Evolutionary conservation across 139 green algal species (phyloP).

Genomic region (Coelastrella sp.): DNA sequence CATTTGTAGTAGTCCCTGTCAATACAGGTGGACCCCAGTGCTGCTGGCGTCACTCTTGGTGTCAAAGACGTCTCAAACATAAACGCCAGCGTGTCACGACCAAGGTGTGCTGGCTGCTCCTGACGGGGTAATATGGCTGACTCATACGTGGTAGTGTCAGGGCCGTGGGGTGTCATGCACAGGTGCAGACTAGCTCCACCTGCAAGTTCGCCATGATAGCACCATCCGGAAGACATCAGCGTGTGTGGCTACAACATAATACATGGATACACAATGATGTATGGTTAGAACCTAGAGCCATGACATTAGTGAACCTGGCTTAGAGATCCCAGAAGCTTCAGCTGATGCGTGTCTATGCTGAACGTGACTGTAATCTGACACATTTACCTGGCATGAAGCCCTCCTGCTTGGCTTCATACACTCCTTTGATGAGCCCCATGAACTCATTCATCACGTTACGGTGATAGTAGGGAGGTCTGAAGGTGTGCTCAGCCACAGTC

Average conservation of each 20-base stretch:
- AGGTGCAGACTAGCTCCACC: constrained; percentile 53
- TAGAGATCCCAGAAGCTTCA: too few species aligned
- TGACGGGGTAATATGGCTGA: constrained; percentile 54
- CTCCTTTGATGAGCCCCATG: constrained; percentile 93
- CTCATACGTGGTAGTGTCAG: constrained; percentile 89
- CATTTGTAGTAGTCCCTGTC: constrained; percentile 90
- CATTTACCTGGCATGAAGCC: constrained; percentile 85
- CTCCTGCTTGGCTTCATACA: constrained; percentile 89
- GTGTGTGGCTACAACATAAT: too few species aligned
- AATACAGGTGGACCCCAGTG: constrained; percentile 76
- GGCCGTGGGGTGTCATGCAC: constrained; percentile 93
- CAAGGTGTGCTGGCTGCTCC: constrained; percentile 69
- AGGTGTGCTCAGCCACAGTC: constrained; percentile 92
- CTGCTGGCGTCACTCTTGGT: constrained; percentile 78
- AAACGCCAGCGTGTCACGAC: constrained; percentile 79
- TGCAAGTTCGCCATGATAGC: too few species aligned
- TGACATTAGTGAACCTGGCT: too few species aligned
- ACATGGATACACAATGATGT: too few species aligned
- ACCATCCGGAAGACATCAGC: too few species aligned
- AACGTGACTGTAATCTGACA: too few species aligned
- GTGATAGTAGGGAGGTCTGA: constrained; percentile 93
- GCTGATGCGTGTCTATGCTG: too few species aligned
- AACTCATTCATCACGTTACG: constrained; percentile 95
- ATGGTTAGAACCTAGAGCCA: too few species aligned
- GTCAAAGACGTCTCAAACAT: constrained; percentile 90